phyloP scores from a whole-genome alignment of 2,329 filamentous ascomycete genomes.

The Stachybotrys chartarum region DNA sequence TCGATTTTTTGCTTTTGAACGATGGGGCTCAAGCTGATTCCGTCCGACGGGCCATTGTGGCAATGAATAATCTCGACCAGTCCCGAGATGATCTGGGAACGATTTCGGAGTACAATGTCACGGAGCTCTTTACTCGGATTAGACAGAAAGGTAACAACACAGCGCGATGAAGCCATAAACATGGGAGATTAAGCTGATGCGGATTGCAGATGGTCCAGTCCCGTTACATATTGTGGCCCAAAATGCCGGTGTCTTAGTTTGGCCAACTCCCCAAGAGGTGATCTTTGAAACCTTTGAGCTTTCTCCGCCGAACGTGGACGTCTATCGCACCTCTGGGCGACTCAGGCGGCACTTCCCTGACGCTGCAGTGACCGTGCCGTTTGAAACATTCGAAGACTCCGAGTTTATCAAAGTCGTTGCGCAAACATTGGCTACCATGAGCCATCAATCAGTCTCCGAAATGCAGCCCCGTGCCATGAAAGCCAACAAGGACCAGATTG shows the following conservation, averaged over 20 bases:
- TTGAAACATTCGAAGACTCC: conserved; percentile 2
- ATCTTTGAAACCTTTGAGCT: conserved; percentile 27
- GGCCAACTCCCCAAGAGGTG: conserved; percentile 7
- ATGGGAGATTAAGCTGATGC: no score
- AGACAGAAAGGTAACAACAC: no score
- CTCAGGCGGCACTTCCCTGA: conserved; percentile 20
- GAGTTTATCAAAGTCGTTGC: conserved; percentile 11
- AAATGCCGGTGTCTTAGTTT: conserved; percentile 26
- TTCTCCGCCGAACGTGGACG: conserved; percentile 14
- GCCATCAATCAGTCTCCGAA: conserved; percentile 10
- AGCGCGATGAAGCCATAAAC: no score
- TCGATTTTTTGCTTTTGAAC: no score
- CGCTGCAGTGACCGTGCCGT: conserved; percentile 10
- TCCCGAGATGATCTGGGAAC: not conserved
- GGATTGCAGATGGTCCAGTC: not conserved
- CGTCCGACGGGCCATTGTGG: not conserved
- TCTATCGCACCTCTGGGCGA: conserved; percentile 20
- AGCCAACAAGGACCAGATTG: conserved; percentile 21
- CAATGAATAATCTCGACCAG: not conserved
- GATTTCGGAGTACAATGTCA: not conserved
- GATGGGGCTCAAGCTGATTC: not conserved
- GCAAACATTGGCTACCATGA: conserved; percentile 17
- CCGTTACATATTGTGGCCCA: conserved; percentile 21
- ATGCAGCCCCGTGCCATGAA: conserved; percentile 24
- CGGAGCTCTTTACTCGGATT: not conserved